Conservation (phyloP, 306 rosid genomes). For the Cucumis cinereus region DNA sequence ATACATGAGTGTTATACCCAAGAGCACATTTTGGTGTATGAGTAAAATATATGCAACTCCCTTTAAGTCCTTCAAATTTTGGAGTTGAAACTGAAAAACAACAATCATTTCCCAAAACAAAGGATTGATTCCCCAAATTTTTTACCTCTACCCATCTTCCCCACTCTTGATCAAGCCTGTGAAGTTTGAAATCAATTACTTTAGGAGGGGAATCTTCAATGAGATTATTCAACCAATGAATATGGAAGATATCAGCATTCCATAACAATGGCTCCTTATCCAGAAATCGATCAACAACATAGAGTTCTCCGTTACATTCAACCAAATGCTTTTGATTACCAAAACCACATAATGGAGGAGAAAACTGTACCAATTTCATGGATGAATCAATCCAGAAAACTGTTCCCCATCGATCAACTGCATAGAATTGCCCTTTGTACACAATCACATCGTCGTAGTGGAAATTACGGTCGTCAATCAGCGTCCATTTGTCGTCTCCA, state of each 20-base stretch:
- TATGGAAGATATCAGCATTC: background rate
- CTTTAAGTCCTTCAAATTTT: conserved; percentile 11
- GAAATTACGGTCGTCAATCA: conserved; percentile 23
- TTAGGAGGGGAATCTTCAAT: conserved; percentile 20
- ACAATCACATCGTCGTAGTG: conserved; percentile 45
- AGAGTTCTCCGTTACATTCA: conserved; percentile 46
- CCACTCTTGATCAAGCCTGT: conserved; percentile 27
- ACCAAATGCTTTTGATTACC: conserved; percentile 58
- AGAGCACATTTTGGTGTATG: conserved; percentile 12
- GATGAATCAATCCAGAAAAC: conserved; percentile 40
- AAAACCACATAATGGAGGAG: conserved; percentile 40
- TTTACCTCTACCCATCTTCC: conserved; percentile 27
- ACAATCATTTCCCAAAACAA: conserved; percentile 22
- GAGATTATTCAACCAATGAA: background rate
- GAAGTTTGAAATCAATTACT: conserved; percentile 30
- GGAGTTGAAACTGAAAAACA: conserved; percentile 10
- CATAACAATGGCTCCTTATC: conserved; percentile 2
- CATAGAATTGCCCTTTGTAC: conserved; percentile 45
- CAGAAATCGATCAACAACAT: conserved; percentile 45
- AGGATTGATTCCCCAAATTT: conserved; percentile 16
- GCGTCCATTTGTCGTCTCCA: conserved; percentile 30
- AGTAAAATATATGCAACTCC: conserved; percentile 27
- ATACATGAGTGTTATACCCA: conserved; percentile 18
- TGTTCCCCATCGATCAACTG: conserved; percentile 46
- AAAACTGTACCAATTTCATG: conserved; percentile 23